These are phyloP conservation scores for Phytophthora cactorum DNA, from an alignment of 352 stramenopile genomes.

Conservation along the genomic window DNA sequence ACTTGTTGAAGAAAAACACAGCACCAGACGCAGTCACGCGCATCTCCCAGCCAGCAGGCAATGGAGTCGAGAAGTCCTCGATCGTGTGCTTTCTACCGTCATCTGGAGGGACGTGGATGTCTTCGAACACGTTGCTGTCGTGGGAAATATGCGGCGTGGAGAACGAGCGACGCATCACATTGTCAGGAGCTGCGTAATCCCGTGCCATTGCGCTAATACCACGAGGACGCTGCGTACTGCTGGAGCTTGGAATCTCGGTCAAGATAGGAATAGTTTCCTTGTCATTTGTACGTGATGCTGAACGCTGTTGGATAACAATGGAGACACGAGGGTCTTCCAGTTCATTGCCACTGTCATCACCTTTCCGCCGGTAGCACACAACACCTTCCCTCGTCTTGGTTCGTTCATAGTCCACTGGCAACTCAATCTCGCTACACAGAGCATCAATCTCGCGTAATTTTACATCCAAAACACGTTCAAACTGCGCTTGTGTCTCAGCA, in stretches of 20 bases:
- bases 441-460: constrained; percentile 65
- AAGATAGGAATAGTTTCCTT: not conserved
- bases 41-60: constrained; percentile 85
- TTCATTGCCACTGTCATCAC: constrained; percentile 35
- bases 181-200: constrained; percentile 35
- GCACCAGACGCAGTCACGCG: constrained; percentile 66
- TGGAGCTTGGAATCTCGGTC: constrained; percentile 11
- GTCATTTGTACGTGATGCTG: not conserved
- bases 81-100: constrained; percentile 70
- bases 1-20: constrained; percentile 84
- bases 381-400: constrained; percentile 58
- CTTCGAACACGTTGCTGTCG: constrained; percentile 28
- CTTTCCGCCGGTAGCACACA: constrained; percentile 53
- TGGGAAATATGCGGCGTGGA: constrained; percentile 49
- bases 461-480: constrained; percentile 54
- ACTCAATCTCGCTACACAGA: constrained; percentile 53
- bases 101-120: constrained; percentile 54
- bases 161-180: constrained; percentile 43
- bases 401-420: constrained; percentile 50
- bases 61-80: constrained; percentile 75
- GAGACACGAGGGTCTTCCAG: constrained; percentile 68
- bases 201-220: constrained; percentile 29
- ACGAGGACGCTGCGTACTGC: constrained; percentile 29
- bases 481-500: constrained; percentile 42
- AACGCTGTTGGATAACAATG: constrained; percentile 32